These are phyloP conservation scores for Amauroascus verrucosus DNA, from an alignment of 2,329 filamentous ascomycete genomes.

Conservation along the genomic window DNA sequence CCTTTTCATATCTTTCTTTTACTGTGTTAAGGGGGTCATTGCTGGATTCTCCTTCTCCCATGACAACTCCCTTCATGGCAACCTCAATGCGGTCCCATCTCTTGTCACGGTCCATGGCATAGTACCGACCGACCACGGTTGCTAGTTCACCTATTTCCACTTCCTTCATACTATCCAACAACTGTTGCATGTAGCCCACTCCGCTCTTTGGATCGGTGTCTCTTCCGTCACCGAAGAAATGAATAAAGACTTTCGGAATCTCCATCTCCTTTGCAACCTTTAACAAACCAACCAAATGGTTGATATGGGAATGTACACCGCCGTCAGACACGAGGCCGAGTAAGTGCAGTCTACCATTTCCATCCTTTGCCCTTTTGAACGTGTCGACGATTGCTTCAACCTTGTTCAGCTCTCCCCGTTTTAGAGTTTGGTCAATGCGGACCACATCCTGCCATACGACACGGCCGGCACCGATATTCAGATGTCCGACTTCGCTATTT, in stretches of 20 bases:
- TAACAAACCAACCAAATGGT: conserved; percentile 78
- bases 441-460: conserved; percentile 99
- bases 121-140: conserved; percentile 92
- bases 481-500: conserved; percentile 94
- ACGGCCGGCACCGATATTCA: conserved; percentile 95
- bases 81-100: conserved; percentile 92
- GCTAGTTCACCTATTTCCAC: conserved; percentile 78
- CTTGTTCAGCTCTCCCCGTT: conserved; percentile 68
- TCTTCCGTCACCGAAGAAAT: conserved; percentile 97
- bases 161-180: conserved; percentile 71
- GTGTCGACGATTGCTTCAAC: conserved; percentile 67
- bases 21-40: conserved; percentile 77
- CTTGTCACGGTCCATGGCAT: conserved; percentile 99
- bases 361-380: conserved; percentile 69
- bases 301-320: conserved; percentile 93
- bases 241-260: conserved; percentile 87
- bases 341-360: conserved; percentile 85
- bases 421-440: conserved; percentile 86
- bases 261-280: conserved; percentile 79
- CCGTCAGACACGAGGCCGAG: conserved; percentile 89
- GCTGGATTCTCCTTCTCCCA: conserved; percentile 77
- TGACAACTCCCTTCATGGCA: conserved; percentile 74
- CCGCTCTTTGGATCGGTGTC: conserved; percentile 97
- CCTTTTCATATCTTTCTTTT: conserved; percentile 75
- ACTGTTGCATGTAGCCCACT: conserved; percentile 73